These are phyloP conservation scores for Pythium phragmitis DNA, from an alignment of 352 stramenopile species.

Conservation along the genomic window DNA sequence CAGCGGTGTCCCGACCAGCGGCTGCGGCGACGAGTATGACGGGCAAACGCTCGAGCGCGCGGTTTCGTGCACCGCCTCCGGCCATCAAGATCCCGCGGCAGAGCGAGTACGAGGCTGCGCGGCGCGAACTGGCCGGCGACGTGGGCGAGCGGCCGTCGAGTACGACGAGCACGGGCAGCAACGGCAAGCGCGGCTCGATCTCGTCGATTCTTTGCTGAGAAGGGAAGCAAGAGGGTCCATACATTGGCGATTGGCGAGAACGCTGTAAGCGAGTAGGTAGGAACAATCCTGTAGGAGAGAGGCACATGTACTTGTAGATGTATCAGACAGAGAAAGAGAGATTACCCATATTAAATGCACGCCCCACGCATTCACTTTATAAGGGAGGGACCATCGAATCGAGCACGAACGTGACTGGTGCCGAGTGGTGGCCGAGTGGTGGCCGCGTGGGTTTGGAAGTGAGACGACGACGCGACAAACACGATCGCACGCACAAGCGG, in stretches of 20 bases:
- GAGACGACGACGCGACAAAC: no score
- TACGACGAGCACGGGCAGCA: conserved; percentile 53
- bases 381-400: not conserved
- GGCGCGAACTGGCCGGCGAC: conserved; percentile 15
- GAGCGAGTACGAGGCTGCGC: conserved; percentile 30
- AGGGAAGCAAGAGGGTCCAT: no score
- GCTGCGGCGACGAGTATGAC: not conserved
- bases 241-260: not conserved
- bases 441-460: conserved; percentile 1
- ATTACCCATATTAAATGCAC: not conserved
- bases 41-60: conserved; percentile 14
- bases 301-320: conserved; percentile 8
- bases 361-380: not conserved
- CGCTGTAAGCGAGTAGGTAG: not conserved
- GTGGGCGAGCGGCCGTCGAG: conserved; percentile 39
- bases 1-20: conserved; percentile 4
- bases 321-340: not conserved
- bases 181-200: conserved; percentile 59
- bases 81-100: conserved; percentile 66
- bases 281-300: not conserved
- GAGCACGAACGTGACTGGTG: not conserved
- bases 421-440: not conserved
- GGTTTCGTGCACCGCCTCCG: conserved; percentile 35
- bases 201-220: conserved; percentile 67
- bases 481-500: no score